Percentiles rank a stretch among this genome's conserved stretches.
Conservation (phyloP, 139 green algal genomes). For the Auxenochlorella pyrenoidosa region DNA sequence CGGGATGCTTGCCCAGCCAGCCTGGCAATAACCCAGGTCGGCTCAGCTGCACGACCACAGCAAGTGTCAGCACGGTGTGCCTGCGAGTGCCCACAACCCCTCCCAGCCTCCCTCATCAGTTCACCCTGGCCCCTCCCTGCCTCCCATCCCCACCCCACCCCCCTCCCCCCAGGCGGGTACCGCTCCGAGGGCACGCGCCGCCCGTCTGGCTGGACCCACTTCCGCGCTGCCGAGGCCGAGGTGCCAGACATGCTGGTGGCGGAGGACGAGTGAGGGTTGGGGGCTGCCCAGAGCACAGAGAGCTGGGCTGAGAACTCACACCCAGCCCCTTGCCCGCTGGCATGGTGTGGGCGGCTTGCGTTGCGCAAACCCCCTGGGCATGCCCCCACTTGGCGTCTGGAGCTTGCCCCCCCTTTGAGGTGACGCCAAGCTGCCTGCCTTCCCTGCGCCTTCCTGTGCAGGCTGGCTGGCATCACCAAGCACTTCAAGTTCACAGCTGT, state of each 20-base stretch:
- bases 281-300: not conserved
- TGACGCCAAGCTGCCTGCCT: not conserved
- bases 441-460: not conserved
- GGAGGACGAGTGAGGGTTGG: conserved; percentile 10
- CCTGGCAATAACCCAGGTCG: too few relatives aligned
- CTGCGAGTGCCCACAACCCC: too few relatives aligned
- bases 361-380: too few relatives aligned
- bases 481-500: conserved; percentile 31
- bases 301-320: not conserved
- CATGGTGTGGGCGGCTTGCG: too few relatives aligned
- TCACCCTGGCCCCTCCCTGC: too few relatives aligned
- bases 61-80: too few relatives aligned
- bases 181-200: conserved; percentile 4
- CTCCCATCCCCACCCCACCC: not conserved
- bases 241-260: conserved; percentile 24
- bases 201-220: conserved; percentile 14
- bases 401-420: too few relatives aligned
- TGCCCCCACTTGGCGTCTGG: too few relatives aligned
- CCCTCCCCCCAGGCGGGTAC: conserved; percentile 4
- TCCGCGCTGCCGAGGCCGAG: conserved; percentile 12
- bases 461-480: conserved; percentile 25
- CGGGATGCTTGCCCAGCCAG: too few relatives aligned
- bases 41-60: too few relatives aligned
- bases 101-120: too few relatives aligned
- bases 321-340: too few relatives aligned